phyloP scores from a whole-genome alignment of 2,329 filamentous ascomycete genomes.

The Colletotrichum orchidophilum region DNA sequence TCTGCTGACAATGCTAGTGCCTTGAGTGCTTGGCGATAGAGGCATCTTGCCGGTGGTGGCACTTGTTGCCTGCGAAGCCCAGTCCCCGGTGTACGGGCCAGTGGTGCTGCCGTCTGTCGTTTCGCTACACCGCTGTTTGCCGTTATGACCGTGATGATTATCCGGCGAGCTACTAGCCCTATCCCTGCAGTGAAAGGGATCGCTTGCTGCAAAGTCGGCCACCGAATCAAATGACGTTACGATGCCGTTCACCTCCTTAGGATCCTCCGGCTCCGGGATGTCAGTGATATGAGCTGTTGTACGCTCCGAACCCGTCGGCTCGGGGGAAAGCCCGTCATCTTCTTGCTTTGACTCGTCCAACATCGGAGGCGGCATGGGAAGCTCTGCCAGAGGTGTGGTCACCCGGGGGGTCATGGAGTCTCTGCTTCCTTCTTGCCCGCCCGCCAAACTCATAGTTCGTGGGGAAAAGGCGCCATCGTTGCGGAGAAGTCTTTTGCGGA shows the following conservation, averaged over 20 bases:
- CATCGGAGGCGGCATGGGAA: slow-evolving; percentile 29
- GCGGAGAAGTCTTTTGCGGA: slow-evolving; percentile 45
- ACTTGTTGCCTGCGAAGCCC: slow-evolving; percentile 70
- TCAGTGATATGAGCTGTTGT: slow-evolving; percentile 45
- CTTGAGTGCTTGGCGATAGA: slow-evolving; percentile 71
- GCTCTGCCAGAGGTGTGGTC: slow-evolving; percentile 27
- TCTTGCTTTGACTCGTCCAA: slow-evolving; percentile 37
- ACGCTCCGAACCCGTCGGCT: slow-evolving; percentile 40
- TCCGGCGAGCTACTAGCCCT: slow-evolving; percentile 44
- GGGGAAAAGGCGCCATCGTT: slow-evolving; percentile 55
- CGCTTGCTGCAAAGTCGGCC: slow-evolving; percentile 58
- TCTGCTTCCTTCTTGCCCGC: slow-evolving; percentile 29
- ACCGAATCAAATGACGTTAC: slow-evolving; percentile 56
- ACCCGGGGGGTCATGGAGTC: slow-evolving; percentile 26
- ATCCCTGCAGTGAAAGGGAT: slow-evolving; percentile 54
- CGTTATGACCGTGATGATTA: slow-evolving; percentile 51
- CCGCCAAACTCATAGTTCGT: slow-evolving; percentile 53
- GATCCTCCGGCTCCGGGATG: slow-evolving; percentile 43
- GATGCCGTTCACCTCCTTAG: slow-evolving; percentile 56
- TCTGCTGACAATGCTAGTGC: slow-evolving; percentile 71
- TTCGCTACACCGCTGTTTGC: slow-evolving; percentile 67
- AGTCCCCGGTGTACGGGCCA: slow-evolving; percentile 63
- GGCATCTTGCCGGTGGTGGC: slow-evolving; percentile 72
- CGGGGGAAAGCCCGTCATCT: slow-evolving; percentile 39
- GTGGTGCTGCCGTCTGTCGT: slow-evolving; percentile 69